Conservation (phyloP, 176 grass and related monocot genomes). For the Alopecurus myosuroides region DNA sequence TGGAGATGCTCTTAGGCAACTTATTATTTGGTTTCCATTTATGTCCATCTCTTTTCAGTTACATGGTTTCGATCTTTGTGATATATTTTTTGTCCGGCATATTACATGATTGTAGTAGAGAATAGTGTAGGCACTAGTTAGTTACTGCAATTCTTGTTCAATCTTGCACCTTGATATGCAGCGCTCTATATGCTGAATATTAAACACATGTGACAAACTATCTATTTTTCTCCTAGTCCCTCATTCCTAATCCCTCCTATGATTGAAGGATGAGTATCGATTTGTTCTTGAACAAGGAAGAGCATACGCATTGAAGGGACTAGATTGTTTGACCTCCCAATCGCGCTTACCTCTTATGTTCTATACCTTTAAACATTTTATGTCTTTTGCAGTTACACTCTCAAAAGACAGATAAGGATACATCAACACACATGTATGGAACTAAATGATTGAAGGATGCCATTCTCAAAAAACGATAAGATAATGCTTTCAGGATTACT, state of each 20-base stretch:
- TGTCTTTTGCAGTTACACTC: too few relatives aligned
- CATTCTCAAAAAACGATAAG: too few relatives aligned
- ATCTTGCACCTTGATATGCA: too few relatives aligned
- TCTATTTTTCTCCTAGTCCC: neutral
- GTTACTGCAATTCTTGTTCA: neutral
- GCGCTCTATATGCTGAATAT: neutral
- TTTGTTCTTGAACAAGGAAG: neutral
- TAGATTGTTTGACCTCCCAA: neutral
- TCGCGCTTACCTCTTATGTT: neutral
- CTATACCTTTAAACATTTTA: constrained; percentile 22
- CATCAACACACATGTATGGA: too few relatives aligned
- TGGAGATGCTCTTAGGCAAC: too few relatives aligned
- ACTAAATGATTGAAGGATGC: too few relatives aligned
- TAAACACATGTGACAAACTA: neutral
- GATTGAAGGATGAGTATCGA: neutral
- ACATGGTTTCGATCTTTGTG: neutral
- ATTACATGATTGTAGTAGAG: neutral
- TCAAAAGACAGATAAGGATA: too few relatives aligned
- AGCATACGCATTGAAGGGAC: neutral
- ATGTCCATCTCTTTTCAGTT: constrained; percentile 1
- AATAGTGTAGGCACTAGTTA: neutral
- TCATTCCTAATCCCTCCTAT: neutral
- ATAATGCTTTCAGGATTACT: constrained; percentile 70
- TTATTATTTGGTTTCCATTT: neutral
- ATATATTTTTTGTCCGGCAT: neutral